phyloP scores from a whole-genome alignment of 306 rosid species.

The Cicer arietinum region DNA sequence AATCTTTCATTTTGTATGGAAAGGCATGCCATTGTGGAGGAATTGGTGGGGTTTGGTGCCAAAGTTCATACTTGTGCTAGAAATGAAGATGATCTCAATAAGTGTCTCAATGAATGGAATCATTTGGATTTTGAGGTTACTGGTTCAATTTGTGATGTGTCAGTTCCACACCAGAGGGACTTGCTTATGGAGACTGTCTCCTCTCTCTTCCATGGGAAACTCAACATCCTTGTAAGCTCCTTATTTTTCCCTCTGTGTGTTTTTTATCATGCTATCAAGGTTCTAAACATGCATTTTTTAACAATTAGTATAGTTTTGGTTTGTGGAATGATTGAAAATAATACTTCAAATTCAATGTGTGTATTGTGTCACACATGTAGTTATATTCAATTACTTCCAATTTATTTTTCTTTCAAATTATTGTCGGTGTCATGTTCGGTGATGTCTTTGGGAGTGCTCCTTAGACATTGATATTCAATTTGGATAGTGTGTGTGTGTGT shows the following conservation, averaged over 20 bases:
- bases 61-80: slow-evolving; percentile 79
- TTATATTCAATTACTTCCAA: too few species aligned
- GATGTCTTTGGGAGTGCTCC: too few species aligned
- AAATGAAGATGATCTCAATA: slow-evolving; percentile 53
- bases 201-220: slow-evolving; percentile 68
- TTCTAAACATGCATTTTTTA: slow-evolving; percentile 1
- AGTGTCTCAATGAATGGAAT: slow-evolving; percentile 65
- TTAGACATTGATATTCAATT: slow-evolving; percentile 15
- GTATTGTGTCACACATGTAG: too few species aligned
- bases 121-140: slow-evolving; percentile 59
- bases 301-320: neutral
- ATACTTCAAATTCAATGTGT: too few species aligned
- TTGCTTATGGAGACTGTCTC: slow-evolving; percentile 62
- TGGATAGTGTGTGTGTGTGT: neutral
- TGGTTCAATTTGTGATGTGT: slow-evolving; percentile 78
- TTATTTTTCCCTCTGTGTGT: neutral
- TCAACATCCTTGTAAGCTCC: slow-evolving; percentile 71
- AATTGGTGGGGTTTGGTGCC: slow-evolving; percentile 74
- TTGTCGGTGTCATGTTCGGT: too few species aligned
- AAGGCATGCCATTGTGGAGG: slow-evolving; percentile 81
- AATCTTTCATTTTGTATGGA: neutral
- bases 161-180: slow-evolving; percentile 60
- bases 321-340: neutral
- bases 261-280: neutral
- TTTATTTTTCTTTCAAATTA: too few species aligned